These are phyloP conservation scores for Boletus pseudopeckii DNA, from an alignment of 768 basidiomycete species.

Conservation along the genomic window DNA sequence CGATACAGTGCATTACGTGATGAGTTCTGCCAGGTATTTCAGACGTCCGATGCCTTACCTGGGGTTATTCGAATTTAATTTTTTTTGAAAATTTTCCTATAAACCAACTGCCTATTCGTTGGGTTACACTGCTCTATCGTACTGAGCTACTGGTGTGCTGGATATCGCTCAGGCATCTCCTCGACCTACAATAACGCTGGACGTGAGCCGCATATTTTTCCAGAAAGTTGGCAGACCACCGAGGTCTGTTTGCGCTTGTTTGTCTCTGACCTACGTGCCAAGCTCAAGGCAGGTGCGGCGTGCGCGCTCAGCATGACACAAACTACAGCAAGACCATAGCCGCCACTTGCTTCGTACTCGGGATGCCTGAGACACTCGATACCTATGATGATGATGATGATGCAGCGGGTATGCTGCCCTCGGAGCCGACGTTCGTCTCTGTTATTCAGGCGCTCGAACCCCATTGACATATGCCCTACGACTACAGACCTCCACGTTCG, in stretches of 20 bases:
- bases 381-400: constrained; percentile 29
- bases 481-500: constrained; percentile 64
- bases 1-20: background rate
- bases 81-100: no score
- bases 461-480: constrained; percentile 14
- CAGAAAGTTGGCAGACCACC: no score
- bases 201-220: background rate
- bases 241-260: constrained; percentile 32
- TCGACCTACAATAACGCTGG: background rate
- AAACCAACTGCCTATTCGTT: no score
- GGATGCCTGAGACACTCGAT: constrained; percentile 36
- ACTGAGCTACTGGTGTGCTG: background rate
- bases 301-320: constrained; percentile 8
- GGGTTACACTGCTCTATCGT: background rate
- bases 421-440: constrained; percentile 30
- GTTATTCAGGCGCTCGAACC: constrained; percentile 8
- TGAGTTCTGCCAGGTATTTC: background rate
- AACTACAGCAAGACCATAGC: background rate
- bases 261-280: constrained; percentile 8
- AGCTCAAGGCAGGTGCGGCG: background rate
- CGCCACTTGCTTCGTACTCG: constrained; percentile 4
- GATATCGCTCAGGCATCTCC: background rate
- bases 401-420: constrained; percentile 31
- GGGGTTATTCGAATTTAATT: no score
- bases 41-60: background rate